Evolutionary conservation across 371 early-diverging fungal genomes (phyloP), one percentile per base, ranked within the genome.

Genomic region (Zopfochytrium polystomum): DNA sequence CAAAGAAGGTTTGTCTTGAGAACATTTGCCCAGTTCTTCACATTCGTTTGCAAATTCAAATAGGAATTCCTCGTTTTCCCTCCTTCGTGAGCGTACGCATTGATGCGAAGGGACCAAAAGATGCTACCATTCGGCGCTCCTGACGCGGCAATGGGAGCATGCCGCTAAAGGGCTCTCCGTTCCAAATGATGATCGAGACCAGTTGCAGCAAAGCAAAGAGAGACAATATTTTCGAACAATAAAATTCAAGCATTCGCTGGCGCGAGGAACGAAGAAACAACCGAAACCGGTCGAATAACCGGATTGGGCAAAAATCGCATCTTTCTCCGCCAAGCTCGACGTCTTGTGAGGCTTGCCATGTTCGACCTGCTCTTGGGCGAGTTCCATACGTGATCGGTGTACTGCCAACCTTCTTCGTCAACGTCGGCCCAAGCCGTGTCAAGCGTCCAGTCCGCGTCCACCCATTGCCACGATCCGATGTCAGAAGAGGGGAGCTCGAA

Each of bases 11-110:
- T n/a, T n/a, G n/a, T n/a, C n/a, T n/a, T n/a, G n/a, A n/a, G n/a
- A n/a, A n/a, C n/a, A n/a, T n/a, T n/a, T n/a, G n/a, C n/a, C 43
- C 68, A 72, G 38, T 45, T 15, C 27, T 38, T n/a, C 15, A 46
- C 27, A 34, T 29, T 45, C 42, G 6, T 63, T 47, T 32, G 29
- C 23, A 55, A 3, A 59, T 23, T 7, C 22, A 55, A 53, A 43
- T 22, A 30, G 63, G 69, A 1, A 68, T 67, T 1, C 84, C 84
- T 23, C 60, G 84, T 9, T 81, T 82, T 63, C 82, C 84, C 0
- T 68, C 61, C 3, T 84, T 66, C 58, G 59, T 84, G 18, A 80
- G 81, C 9, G 72, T 71, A 2, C 18, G 71, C 13, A 45, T 71
- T 9, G 77, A 74, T 46, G 64, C 56, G 35, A 47, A 62, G 26